Base-by-base conservation (phyloP, 2,329 filamentous ascomycete genomes). In the Fusarium kyushuense region DNA sequence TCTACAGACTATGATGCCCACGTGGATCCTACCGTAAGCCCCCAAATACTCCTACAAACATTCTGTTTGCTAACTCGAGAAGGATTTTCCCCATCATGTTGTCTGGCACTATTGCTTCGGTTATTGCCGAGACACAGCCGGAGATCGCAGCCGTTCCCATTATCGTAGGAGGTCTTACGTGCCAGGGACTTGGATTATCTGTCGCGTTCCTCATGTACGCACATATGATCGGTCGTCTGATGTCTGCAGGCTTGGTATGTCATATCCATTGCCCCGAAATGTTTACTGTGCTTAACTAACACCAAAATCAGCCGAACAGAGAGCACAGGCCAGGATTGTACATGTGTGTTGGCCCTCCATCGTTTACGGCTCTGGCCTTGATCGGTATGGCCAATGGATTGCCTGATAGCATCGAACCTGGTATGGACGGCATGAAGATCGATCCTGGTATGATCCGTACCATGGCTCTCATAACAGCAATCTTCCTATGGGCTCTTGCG, bases 361-460 rank as follows among this genome's bases (percentile, higher is more conserved):
- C 52, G 1, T 54, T 54, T n/a, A 54, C 52, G 6, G 52, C 52
- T 9, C n/a, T 54, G 32, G 52, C 52, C 32, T n/a, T 54, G n/a
- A 54, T 54, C 3, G 52, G 52, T 8, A 54, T 54, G 52, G 52
- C 52, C 19, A 54, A 54, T 6, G 52, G 52, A 11, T 12, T 54
- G 3, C 52, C 52, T 2, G 21, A 54, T 5, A 46, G 7, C 1
- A 16, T 54, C 3, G 52, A 54, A 11, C 52, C 52, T 21, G 52
- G 29, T 5, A 36, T 48, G 41, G 30, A 54, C 17, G 52, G 52
- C 6, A 36, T 48, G 2, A 21, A 13, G 6, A 47, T 54, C 4
- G 41, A 54, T 11, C 32, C 32, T 16, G 52, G 52, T 27, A 48
- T 54, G 6, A 54, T 54, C n/a, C 52, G 41, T 9, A 29, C 52